These are phyloP conservation scores for Xylaria sp. DNA, from an alignment of 2,329 filamentous ascomycete species.

Conservation along the genomic window DNA sequence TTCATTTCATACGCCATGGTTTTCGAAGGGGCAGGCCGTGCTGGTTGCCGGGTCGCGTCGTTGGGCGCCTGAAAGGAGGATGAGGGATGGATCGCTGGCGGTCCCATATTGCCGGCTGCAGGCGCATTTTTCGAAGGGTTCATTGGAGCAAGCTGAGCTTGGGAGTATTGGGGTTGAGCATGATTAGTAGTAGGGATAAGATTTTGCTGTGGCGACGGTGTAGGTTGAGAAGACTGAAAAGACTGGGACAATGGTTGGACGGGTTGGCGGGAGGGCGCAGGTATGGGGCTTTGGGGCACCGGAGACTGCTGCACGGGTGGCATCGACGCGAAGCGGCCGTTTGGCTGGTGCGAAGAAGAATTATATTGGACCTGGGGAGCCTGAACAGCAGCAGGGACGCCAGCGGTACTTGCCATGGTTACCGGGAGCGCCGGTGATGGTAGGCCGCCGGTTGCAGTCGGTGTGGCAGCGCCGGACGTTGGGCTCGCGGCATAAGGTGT, in stretches of 20 bases:
- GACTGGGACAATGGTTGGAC: slow-evolving; percentile 29
- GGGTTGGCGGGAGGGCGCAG: slow-evolving; percentile 31
- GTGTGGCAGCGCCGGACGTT: slow-evolving; percentile 52
- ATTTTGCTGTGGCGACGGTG: slow-evolving; percentile 32
- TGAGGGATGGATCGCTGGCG: slow-evolving; percentile 44
- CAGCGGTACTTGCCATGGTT: slow-evolving; percentile 22
- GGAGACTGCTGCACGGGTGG: slow-evolving; percentile 35
- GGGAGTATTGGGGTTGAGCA: slow-evolving; percentile 42
- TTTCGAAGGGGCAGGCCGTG: slow-evolving; percentile 70
- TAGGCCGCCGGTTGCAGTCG: slow-evolving; percentile 50
- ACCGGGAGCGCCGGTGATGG: slow-evolving; percentile 49
- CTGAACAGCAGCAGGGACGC: slow-evolving; percentile 34
- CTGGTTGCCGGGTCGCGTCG: slow-evolving; percentile 62
- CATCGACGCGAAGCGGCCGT: slow-evolving; percentile 41
- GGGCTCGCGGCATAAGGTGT: slow-evolving; percentile 54
- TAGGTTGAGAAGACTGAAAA: slow-evolving; percentile 17
- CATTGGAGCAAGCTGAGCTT: slow-evolving; percentile 47
- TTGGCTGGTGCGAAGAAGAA: slow-evolving; percentile 42
- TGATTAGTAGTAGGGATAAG: slow-evolving; percentile 42
- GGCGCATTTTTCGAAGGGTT: slow-evolving; percentile 35
- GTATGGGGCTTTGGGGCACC: slow-evolving; percentile 26
- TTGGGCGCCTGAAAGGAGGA: slow-evolving; percentile 40
- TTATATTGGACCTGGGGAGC: slow-evolving; percentile 50
- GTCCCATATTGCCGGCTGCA: slow-evolving; percentile 50
- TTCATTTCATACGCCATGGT: slow-evolving; percentile 77